Base-by-base conservation (phyloP, 257 asterid genomes). In the Misopates orontium region DNA sequence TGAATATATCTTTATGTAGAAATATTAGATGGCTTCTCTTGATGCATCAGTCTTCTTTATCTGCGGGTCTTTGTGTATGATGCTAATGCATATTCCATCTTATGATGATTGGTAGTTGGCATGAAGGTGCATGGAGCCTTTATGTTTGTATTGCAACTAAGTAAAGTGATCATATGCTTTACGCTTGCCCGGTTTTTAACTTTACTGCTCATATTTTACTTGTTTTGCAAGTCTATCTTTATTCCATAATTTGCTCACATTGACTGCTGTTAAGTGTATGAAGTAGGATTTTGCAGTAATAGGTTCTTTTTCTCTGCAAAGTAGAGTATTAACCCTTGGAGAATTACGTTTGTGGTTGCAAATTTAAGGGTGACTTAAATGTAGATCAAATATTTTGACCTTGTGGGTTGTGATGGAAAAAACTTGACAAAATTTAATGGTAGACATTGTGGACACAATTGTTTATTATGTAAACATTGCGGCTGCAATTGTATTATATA, bases 81-180 rank as follows among this genome's bases (percentile, higher is more conserved):
- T 16, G 21, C 20, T 57, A n/a, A n/a, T n/a, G 64, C 22, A 67
- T 51, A 63, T 59, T 64, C 73, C 61, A n/a, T 53, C 49, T 49
- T 12, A 55, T 67, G 64, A 76, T 70, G 56, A 80, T 73, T 76
- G 77, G 75, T 50, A 20, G 31, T 72, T 64, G 22, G 58, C 64
- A 64, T 56, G 28, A 67, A 70, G 69, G 57, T 57, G 52, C 55
- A 51, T n/a, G n/a, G n/a, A n/a, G 62, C 74, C 74, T 72, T 68
- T 68, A 56, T 54, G 64, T 47, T 70, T 39, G 28, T 66, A 63
- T 70, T 66, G 77, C 74, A 64, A 12, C 15, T 58, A n/a, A n/a
- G n/a, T n/a, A 64, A 71, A 63, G 75, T 48, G 40, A 59, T 60
- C 23, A 42, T 63, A 36, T 71, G 44, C 82, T 64, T 75, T 66